Evolutionary conservation across 2,329 filamentous ascomycete species (phyloP).

Genomic region (Talaromyces atroroseus): DNA sequence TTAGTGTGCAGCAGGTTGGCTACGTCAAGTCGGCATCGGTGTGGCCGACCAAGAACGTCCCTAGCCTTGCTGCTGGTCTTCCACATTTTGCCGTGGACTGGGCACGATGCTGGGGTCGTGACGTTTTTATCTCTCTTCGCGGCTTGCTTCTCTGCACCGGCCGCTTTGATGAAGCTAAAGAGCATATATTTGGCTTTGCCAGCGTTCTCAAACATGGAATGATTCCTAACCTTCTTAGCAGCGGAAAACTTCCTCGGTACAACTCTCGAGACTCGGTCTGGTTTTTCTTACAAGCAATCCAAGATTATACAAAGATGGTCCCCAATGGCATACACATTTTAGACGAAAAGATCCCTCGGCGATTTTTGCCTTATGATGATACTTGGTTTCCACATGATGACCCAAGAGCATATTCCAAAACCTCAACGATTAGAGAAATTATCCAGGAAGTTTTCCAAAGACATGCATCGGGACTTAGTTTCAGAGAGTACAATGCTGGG

Average conservation of each 20-base stretch:
- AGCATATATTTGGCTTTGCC: slow-evolving; percentile 91
- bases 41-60: slow-evolving; percentile 77
- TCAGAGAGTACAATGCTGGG: slow-evolving; percentile 90
- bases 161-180: slow-evolving; percentile 78
- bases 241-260: slow-evolving; percentile 80
- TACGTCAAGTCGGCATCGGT: slow-evolving; percentile 85
- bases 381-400: slow-evolving; percentile 86
- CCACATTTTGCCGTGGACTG: slow-evolving; percentile 92
- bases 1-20: slow-evolving; percentile 86
- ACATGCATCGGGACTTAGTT: slow-evolving; percentile 84
- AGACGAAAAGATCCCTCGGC: slow-evolving; percentile 68
- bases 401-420: slow-evolving; percentile 73
- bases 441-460: slow-evolving; percentile 91
- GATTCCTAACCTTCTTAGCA: slow-evolving; percentile 90
- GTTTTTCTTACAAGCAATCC: slow-evolving; percentile 96
- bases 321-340: slow-evolving; percentile 71
- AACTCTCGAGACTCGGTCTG: slow-evolving; percentile 95
- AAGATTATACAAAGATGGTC: slow-evolving; percentile 80
- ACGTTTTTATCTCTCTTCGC: slow-evolving; percentile 92
- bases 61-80: slow-evolving; percentile 82
- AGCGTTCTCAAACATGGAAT: slow-evolving; percentile 97
- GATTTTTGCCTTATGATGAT: slow-evolving; percentile 93
- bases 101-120: slow-evolving; percentile 95
- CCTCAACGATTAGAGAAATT: slow-evolving; percentile 78
- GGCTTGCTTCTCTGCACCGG: slow-evolving; percentile 89